Conservation (phyloP, 2,329 filamentous ascomycete species). For the Aspergillus sp. region DNA sequence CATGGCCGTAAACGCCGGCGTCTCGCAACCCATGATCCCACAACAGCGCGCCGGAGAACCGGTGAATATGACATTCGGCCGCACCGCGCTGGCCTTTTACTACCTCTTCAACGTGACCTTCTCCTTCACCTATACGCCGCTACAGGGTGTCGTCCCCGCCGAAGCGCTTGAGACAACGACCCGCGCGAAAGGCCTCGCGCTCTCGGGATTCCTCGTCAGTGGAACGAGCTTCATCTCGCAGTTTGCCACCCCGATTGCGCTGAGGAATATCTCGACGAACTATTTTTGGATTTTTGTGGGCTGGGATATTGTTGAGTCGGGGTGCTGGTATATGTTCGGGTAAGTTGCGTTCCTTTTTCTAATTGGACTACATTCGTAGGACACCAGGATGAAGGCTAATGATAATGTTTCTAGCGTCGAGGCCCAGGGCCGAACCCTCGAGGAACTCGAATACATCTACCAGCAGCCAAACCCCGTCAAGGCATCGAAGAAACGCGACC, state of each 20-base stretch:
- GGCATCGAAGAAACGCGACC: constrained; percentile 51
- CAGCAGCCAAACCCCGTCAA: constrained; percentile 56
- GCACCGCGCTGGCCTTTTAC: constrained; percentile 53
- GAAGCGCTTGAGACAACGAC: constrained; percentile 56
- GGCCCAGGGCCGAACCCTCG: constrained; percentile 53
- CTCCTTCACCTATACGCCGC: constrained; percentile 56
- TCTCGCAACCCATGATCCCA: constrained; percentile 44
- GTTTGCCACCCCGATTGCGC: constrained; percentile 53
- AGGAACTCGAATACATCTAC: constrained; percentile 57
- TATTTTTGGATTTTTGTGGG: constrained; percentile 53
- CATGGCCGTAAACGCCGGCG: constrained; percentile 53
- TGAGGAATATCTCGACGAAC: constrained; percentile 46
- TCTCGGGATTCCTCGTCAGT: constrained; percentile 52
- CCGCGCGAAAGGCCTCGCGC: constrained; percentile 54
- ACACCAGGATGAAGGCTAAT: too few relatives aligned
- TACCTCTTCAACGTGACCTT: constrained; percentile 57
- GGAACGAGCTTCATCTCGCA: constrained; percentile 55
- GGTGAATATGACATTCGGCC: constrained; percentile 44
- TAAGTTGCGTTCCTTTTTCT: constrained; percentile 31
- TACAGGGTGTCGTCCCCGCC: constrained; percentile 54
- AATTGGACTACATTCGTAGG: too few relatives aligned
- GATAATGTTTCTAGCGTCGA: constrained; percentile 1
- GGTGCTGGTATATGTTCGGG: constrained; percentile 54
- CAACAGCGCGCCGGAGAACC: constrained; percentile 21
- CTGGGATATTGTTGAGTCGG: constrained; percentile 52